Evolutionary conservation across 2,329 filamentous ascomycete species (phyloP), one percentile per base, ranked within the genome.

Genomic region (Aaosphaeria arxii): DNA sequence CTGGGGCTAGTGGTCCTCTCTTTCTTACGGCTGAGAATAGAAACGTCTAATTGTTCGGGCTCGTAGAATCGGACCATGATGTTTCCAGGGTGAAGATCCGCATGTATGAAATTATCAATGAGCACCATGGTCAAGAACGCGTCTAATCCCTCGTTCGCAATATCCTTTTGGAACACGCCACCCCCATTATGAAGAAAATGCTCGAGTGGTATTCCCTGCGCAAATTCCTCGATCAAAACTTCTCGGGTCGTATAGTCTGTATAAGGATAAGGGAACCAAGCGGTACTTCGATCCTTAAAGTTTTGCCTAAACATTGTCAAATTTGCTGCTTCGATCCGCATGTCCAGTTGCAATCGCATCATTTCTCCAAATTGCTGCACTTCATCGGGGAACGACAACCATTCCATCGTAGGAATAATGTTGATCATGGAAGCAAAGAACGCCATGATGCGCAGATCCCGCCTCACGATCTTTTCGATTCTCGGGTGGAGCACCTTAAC

Each of bases 21-120:
- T 44, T 66, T 62, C 49, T 64, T 63, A 7, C 58, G 69, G 4
- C 69, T 73, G 47, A 77, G 70, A 5, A 86, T 73, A 24, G 77
- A 76, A 1, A 95, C 74, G 43, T 87, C 82, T 0, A 92, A 81
- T 52, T 86, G 80, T 11, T 85, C 83, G 0, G 91, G 85, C 62
- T 92, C 85, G 72, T 97, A 96, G 75, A 99, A 99, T 54, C 95
- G 90, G 42, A 99, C 92, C 91, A 99, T 97, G 72, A 99, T 97
- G 69, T 99, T 99, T 29, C 94, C 94, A 0, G 94, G 94, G 66
- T 99, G 94, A 30, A 99, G 75, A 66, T 99, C 94, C 5, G 94
- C 92, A 65, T 99, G 94, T 29, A 96, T 86, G 69, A 99, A 99
- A 69, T 99, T 99, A 70, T 99, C 94, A 36, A 99, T 86, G 9